Conservation (phyloP, 2,329 filamentous ascomycete species). For the Lachnellula arida region DNA sequence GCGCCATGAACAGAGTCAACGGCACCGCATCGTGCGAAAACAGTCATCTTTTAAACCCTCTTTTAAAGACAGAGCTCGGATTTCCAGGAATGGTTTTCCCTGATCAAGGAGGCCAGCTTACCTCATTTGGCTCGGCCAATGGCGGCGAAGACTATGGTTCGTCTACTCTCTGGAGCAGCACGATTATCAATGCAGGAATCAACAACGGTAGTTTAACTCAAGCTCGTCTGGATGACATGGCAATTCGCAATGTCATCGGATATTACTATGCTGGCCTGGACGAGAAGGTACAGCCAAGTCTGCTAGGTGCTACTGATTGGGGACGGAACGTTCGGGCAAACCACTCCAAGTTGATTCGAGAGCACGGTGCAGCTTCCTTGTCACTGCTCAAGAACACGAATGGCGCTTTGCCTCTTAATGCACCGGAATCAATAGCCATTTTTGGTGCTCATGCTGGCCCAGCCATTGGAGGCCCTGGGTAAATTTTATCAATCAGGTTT, state of each 20-base stretch:
- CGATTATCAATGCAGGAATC: constrained; percentile 71
- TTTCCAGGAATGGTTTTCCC: constrained; percentile 25
- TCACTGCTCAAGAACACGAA: constrained; percentile 80
- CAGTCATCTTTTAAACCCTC: constrained; percentile 17
- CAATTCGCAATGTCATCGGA: constrained; percentile 57
- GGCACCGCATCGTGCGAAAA: constrained; percentile 25
- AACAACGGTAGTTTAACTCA: constrained; percentile 60
- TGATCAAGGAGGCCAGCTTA: constrained; percentile 22
- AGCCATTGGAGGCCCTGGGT: constrained; percentile 12
- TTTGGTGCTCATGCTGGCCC: constrained; percentile 76
- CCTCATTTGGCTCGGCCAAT: constrained; percentile 26
- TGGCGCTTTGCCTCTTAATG: constrained; percentile 67
- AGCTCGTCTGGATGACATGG: constrained; percentile 62
- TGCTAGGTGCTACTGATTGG: constrained; percentile 79
- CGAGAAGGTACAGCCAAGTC: constrained; percentile 46
- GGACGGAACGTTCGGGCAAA: constrained; percentile 47
- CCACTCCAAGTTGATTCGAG: constrained; percentile 57
- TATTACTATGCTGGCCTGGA: constrained; percentile 59
- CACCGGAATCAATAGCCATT: constrained; percentile 67
- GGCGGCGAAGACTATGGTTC: constrained; percentile 24
- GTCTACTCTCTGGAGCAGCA: constrained; percentile 18
- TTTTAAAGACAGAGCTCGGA: constrained; percentile 29
- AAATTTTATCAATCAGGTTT: too few relatives aligned
- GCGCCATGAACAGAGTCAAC: constrained; percentile 12
- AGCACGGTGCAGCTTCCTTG: constrained; percentile 49